Evolutionary conservation across 331 rosid genomes (phyloP), one percentile per base, ranked within the genome.

Genomic region (Cydonia oblonga): DNA sequence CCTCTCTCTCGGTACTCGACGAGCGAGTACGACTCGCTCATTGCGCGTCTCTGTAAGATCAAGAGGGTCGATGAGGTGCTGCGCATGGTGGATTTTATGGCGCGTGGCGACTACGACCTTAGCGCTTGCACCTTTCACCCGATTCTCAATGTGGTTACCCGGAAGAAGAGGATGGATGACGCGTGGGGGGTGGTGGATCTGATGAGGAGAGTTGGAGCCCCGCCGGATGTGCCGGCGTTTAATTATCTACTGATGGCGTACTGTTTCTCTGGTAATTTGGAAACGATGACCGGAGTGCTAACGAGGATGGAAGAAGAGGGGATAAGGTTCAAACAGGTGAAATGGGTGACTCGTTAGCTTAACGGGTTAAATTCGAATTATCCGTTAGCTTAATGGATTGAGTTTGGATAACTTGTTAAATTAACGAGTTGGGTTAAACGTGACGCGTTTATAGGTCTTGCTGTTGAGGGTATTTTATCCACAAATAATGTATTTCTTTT

Each of bases 41-140:
- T 90, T 71, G 11, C 72, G 25, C 96, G 88, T 49, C 87, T 90
- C 18, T 84, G 85, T 70, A 84, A 70, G 76, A 73, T 90, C n/a
- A 18, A 67, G 0, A 76, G 61, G 33, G 42, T 65, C 16, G 81
- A 86, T 1, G 87, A 81, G 15, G 79, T 88, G 2, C 80, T 83
- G 32, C 59, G 66, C 28, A 74, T 84, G 52, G 62, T 76, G 9
- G 86, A 84, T 0, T 5, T 64, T 19, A 75, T 86, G 87, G 81
- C 84, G 57, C 64, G 65, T 15, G 84, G 60, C 0, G 33, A 23
- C 2, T 71, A 44, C 64, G 61, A 72, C 22, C 68, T 76, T 4
- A 66, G 15, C 57, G 79, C 80, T n/a, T 42, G 38, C 52, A 82
- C 76, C 23, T 87, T 90, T 71, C 65, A 84, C 75, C 82, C 90